Evolutionary conservation across 768 basidiomycete species (phyloP).

Genomic region (Collybiopsis luxurians): DNA sequence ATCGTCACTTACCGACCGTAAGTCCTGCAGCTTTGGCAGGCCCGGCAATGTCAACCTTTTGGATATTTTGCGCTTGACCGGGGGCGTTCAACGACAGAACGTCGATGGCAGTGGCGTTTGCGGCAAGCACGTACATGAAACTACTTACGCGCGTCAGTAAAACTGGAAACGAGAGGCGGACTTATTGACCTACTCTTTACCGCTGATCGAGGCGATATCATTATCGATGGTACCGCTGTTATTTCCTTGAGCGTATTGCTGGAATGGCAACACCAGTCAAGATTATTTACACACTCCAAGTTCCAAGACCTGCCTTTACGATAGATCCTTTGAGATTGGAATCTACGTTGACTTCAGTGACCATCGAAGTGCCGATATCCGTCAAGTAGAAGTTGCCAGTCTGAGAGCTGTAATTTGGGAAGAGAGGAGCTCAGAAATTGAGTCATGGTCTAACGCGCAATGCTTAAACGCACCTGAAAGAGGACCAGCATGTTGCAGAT

Average conservation of each 20-base stretch:
- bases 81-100: slow-evolving; percentile 36
- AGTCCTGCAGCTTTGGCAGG: slow-evolving; percentile 30
- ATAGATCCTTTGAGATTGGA: slow-evolving; percentile 41
- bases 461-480: too few species aligned
- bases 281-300: too few species aligned
- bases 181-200: slow-evolving; percentile 30
- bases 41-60: slow-evolving; percentile 28
- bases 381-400: slow-evolving; percentile 45
- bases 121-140: slow-evolving; percentile 38
- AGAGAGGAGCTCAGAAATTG: too few species aligned
- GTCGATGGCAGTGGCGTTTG: slow-evolving; percentile 36
- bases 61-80: slow-evolving; percentile 29
- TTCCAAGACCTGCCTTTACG: slow-evolving; percentile 35
- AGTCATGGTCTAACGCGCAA: too few species aligned
- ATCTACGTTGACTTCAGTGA: slow-evolving; percentile 47
- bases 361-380: slow-evolving; percentile 35
- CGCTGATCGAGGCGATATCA: slow-evolving; percentile 34
- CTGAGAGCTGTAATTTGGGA: slow-evolving; percentile 35
- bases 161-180: background rate
- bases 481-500: slow-evolving; percentile 41
- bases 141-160: slow-evolving; percentile 17
- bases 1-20: slow-evolving; percentile 29
- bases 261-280: background rate
- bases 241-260: slow-evolving; percentile 39
- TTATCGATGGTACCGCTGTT: slow-evolving; percentile 38